Evolutionary conservation across 257 asterid genomes (phyloP).

Genomic region (Nyctanthes arbortristis): DNA sequence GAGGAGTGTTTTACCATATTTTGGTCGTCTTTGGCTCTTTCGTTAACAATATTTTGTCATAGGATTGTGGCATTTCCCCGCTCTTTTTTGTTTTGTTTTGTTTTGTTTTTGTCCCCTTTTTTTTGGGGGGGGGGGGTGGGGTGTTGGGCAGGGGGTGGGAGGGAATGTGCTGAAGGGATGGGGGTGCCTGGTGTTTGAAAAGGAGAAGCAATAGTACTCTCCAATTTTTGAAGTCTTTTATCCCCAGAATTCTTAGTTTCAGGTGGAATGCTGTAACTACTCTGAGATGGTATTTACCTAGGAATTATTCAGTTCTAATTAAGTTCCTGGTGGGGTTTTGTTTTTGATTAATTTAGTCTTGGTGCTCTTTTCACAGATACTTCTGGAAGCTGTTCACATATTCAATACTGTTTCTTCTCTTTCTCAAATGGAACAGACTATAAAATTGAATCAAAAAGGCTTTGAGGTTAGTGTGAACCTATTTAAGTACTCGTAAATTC

Average conservation of each 20-base stretch:
- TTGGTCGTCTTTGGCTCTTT: background rate
- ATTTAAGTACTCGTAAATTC: background rate
- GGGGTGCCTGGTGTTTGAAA: background rate
- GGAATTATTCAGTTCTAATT: background rate
- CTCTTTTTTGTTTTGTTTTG: too few species aligned
- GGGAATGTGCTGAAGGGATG: background rate
- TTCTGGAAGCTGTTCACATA: conserved; percentile 66
- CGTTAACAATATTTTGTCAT: background rate
- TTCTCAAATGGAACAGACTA: conserved; percentile 70
- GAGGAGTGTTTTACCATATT: background rate
- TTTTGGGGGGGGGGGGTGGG: background rate
- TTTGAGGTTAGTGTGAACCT: conserved; percentile 53
- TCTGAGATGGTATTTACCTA: too few species aligned
- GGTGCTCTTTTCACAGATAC: conserved; percentile 49
- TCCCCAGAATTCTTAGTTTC: too few species aligned
- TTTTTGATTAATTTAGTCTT: conserved; percentile 5
- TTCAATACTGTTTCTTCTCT: conserved; percentile 64
- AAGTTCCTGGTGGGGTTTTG: background rate
- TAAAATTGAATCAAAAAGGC: conserved; percentile 73
- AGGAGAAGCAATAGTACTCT: too few species aligned
- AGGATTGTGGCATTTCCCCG: too few species aligned
- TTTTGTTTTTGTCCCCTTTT: background rate
- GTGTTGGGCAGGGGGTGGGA: too few species aligned
- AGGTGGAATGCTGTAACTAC: too few species aligned
- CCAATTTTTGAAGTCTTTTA: too few species aligned